Conservation (phyloP, 2,329 filamentous ascomycete genomes). For the Alternaria novae-zelandiae region DNA sequence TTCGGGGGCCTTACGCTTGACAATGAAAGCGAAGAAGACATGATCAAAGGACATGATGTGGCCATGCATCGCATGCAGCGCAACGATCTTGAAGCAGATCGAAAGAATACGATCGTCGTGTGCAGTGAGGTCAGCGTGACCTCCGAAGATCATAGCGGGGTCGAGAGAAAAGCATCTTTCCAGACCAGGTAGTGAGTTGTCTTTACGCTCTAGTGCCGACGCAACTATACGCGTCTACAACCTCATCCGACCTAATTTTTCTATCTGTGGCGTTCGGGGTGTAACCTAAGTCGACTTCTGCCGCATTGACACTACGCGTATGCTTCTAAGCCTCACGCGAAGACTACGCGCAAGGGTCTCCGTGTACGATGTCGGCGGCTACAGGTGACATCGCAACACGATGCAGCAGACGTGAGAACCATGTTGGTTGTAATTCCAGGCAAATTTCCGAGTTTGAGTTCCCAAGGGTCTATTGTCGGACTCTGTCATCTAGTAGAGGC, state of each 20-base stretch:
- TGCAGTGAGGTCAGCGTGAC: not conserved
- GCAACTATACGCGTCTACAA: not conserved
- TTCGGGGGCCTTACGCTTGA: not conserved
- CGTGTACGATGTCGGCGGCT: accelerated
- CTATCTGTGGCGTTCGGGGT: not conserved
- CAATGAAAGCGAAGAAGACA: not conserved
- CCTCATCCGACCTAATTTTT: not conserved
- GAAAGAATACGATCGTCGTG: not conserved
- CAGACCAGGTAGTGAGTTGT: not conserved
- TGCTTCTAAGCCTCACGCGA: not conserved
- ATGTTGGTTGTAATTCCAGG: not conserved
- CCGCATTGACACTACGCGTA: not conserved
- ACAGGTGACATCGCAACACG: accelerated
- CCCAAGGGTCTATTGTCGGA: not conserved
- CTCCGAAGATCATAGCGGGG: not conserved
- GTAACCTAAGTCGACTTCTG: not conserved
- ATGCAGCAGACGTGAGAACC: accelerated
- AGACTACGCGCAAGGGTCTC: not conserved
- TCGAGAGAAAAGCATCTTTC: not conserved
- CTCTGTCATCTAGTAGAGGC: not conserved
- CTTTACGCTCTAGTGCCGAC: not conserved
- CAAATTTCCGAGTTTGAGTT: not conserved
- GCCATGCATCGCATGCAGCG: not conserved
- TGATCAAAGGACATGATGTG: not conserved
- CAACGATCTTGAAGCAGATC: not conserved